These are phyloP conservation scores for Populus pruinosa DNA, from an alignment of 345 rosid species.

Conservation along the genomic window DNA sequence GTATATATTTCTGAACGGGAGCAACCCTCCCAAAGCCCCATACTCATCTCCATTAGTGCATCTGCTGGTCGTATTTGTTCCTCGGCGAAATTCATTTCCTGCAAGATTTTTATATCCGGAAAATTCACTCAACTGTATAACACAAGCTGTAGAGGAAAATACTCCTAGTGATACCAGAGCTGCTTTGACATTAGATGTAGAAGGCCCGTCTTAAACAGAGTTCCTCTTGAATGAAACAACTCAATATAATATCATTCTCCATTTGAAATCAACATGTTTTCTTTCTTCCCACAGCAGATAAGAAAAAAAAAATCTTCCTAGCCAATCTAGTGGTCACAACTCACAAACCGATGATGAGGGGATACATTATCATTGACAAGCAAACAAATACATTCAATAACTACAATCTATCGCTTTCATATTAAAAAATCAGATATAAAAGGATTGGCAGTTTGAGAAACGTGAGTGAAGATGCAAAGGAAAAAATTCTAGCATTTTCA, in stretches of 20 bases:
- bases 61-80: constrained; percentile 71
- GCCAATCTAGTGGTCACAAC: too few species aligned
- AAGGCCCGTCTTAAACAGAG: too few species aligned
- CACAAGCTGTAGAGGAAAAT: background rate
- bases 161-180: background rate
- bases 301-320: too few species aligned
- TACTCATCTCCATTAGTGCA: constrained; percentile 66
- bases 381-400: background rate
- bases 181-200: background rate
- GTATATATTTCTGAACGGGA: constrained; percentile 53
- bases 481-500: background rate
- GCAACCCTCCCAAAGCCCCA: constrained; percentile 89
- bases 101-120: constrained; percentile 23
- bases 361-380: background rate
- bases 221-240: too few species aligned
- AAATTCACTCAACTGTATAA: constrained; percentile 7
- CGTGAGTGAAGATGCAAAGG: background rate
- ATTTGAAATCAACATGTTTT: too few species aligned
- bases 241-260: too few species aligned
- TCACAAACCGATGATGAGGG: background rate
- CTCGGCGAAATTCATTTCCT: constrained; percentile 78
- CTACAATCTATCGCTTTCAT: background rate
- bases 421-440: background rate
- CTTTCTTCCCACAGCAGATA: too few species aligned
- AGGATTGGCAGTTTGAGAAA: background rate